A percentile compares a stretch with the other conserved stretches of the same genome.
These are phyloP conservation scores for Talaromyces wortmannii DNA, from an alignment of 495 filamentous ascomycete genomes.

Conservation along the genomic window DNA sequence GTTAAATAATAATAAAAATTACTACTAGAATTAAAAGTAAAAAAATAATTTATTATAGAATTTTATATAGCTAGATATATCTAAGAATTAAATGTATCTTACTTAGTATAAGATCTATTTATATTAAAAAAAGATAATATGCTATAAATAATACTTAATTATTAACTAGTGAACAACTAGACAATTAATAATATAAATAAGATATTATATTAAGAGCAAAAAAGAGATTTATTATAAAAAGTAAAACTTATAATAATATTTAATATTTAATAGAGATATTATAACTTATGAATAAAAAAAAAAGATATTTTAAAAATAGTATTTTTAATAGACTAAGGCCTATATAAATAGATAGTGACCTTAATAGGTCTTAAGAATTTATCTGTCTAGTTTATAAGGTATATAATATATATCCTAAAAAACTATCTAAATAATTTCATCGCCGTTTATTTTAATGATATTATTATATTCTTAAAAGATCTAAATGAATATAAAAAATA, in stretches of 20 bases:
- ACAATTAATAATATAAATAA: conserved; percentile 17
- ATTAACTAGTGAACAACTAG: conserved; percentile 18
- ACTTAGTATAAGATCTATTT: conserved; percentile 14
- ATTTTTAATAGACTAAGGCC: conserved; percentile 10
- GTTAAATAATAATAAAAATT: not conserved
- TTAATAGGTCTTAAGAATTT: conserved; percentile 9
- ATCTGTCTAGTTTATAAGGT: conserved; percentile 7
- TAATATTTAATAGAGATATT: conserved; percentile 11
- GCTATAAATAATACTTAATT: conserved; percentile 13
- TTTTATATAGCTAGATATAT: conserved; percentile 10
- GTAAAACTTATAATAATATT: conserved; percentile 17
- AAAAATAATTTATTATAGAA: conserved; percentile 6
- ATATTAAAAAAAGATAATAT: conserved; percentile 17
- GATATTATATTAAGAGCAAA: conserved; percentile 13
- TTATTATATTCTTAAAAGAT: conserved; percentile 9
- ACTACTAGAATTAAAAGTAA: too few relatives aligned
- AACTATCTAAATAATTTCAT: conserved; percentile 11
- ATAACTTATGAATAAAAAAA: conserved; percentile 8
- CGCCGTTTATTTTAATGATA: conserved; percentile 10
- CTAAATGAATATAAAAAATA: conserved; percentile 7
- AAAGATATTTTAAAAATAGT: conserved; percentile 10
- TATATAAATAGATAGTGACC: conserved; percentile 13
- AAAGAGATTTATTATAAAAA: conserved; percentile 8
- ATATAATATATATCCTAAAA: conserved; percentile 6
- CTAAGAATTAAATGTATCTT: conserved; percentile 2